These are phyloP conservation scores for Saposhnikovia divaricata DNA, from an alignment of 129 eudicot genomes.

Conservation along the genomic window DNA sequence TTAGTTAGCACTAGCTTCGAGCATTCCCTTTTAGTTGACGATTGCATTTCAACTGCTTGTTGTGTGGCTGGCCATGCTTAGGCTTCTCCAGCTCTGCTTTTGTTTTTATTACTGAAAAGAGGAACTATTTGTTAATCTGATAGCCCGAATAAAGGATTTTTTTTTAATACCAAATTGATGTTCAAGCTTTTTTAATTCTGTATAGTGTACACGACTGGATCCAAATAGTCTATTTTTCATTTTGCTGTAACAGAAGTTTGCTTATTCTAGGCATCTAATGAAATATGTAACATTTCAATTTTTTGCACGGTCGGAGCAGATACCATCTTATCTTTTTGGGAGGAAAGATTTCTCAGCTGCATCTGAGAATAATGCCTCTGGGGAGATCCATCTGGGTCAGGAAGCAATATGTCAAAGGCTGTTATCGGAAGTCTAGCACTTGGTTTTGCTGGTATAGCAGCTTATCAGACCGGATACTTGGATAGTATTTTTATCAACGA, in stretches of 20 bases:
- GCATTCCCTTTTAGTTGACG: not conserved
- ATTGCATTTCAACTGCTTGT: not conserved
- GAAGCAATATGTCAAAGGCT: conserved; percentile 33
- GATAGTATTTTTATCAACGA: conserved; percentile 35
- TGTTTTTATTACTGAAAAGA: not conserved
- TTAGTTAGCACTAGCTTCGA: not conserved
- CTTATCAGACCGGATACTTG: conserved; percentile 60
- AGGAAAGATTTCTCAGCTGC: conserved; percentile 67
- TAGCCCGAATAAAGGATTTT: not conserved
- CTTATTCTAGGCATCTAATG: not conserved
- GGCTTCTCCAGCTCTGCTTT: not conserved
- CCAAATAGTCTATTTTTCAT: not conserved
- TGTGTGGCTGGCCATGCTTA: not conserved
- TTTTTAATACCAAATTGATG: not conserved
- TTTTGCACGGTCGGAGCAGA: conserved; percentile 34
- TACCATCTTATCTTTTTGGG: conserved; percentile 61
- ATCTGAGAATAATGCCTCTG: conserved; percentile 36
- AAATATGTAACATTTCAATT: not conserved
- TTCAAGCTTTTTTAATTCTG: not conserved
- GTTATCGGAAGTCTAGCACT: conserved; percentile 56
- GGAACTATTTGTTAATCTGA: not conserved
- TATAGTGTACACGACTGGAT: not conserved
- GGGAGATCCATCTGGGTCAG: conserved; percentile 34
- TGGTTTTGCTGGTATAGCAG: conserved; percentile 55
- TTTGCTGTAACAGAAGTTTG: not conserved